phyloP scores from a whole-genome alignment of 176 grass and related monocot genomes.

The Triticum turgidum region DNA sequence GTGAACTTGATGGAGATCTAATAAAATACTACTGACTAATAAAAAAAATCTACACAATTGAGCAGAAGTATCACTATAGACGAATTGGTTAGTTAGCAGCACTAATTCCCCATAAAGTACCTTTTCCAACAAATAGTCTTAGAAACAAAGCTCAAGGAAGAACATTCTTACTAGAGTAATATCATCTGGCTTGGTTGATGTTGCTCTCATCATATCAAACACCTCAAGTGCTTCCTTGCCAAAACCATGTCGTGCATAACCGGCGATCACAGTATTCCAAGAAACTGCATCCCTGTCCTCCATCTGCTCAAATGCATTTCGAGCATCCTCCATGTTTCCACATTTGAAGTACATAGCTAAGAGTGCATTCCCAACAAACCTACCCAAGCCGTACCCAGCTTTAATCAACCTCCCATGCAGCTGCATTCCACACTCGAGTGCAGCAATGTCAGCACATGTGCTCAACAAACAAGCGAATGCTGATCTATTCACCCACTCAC shows the following conservation, averaged over 20 bases:
- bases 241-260: conserved; percentile 82
- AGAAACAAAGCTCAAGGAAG: not conserved
- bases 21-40: not conserved
- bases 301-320: conserved; percentile 80
- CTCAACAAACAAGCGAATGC: conserved; percentile 77
- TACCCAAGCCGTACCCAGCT: conserved; percentile 68
- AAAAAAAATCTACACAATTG: not conserved
- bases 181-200: conserved; percentile 69
- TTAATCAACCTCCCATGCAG: conserved; percentile 76
- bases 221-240: conserved; percentile 63
- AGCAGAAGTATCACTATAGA: not conserved
- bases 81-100: not conserved
- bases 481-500: conserved; percentile 74
- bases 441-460: conserved; percentile 86
- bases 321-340: conserved; percentile 68
- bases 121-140: not conserved
- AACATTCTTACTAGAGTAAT: conserved; percentile 74
- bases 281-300: conserved; percentile 76
- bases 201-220: conserved; percentile 65
- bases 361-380: conserved; percentile 88
- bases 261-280: conserved; percentile 94
- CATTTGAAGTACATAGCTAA: conserved; percentile 97
- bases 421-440: conserved; percentile 85
- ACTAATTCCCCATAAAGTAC: not conserved
- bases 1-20: not conserved